Conservation (phyloP, 2,329 filamentous ascomycete species). For the Akanthomyces uredinophilus region DNA sequence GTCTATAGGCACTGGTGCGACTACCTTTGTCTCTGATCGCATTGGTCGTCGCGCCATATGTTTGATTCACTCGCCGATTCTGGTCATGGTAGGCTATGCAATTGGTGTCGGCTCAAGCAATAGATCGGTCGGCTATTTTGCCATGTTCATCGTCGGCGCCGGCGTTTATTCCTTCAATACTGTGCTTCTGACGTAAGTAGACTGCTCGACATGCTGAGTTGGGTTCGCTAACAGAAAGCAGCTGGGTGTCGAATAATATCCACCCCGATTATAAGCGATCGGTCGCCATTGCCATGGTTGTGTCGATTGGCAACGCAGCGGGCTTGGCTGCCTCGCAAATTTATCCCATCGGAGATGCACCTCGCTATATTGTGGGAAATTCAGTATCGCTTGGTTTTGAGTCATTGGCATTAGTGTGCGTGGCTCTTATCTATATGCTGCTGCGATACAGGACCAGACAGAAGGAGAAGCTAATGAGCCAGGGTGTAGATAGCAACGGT, state of each 20-base stretch:
- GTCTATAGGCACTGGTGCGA: slow-evolving; percentile 22
- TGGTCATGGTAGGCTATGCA: slow-evolving; percentile 29
- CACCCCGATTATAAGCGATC: slow-evolving; percentile 30
- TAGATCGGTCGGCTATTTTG: slow-evolving; percentile 27
- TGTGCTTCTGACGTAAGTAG: slow-evolving; percentile 17
- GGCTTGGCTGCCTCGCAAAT: slow-evolving; percentile 27
- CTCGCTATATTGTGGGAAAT: slow-evolving; percentile 23
- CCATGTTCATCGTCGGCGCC: slow-evolving; percentile 26
- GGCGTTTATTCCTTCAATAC: slow-evolving; percentile 18
- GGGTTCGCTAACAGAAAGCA: slow-evolving; percentile 18
- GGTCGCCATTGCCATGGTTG: slow-evolving; percentile 26
- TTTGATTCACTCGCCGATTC: slow-evolving; percentile 23
- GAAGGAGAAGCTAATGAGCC: slow-evolving; percentile 6
- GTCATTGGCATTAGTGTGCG: not conserved
- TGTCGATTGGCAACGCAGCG: slow-evolving; percentile 27
- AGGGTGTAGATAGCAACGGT: slow-evolving; percentile 10
- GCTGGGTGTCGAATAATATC: slow-evolving; percentile 31
- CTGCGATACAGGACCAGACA: slow-evolving; percentile 7
- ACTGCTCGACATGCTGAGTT: slow-evolving; percentile 20
- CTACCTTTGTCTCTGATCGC: slow-evolving; percentile 28
- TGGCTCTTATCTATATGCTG: slow-evolving; percentile 6
- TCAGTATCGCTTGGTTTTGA: slow-evolving; percentile 10
- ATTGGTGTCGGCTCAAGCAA: slow-evolving; percentile 27
- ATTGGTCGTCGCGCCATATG: slow-evolving; percentile 26
- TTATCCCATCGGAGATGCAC: slow-evolving; percentile 27